phyloP scores from a whole-genome alignment of 768 basidiomycete species.

The Suillus clintonianus region DNA sequence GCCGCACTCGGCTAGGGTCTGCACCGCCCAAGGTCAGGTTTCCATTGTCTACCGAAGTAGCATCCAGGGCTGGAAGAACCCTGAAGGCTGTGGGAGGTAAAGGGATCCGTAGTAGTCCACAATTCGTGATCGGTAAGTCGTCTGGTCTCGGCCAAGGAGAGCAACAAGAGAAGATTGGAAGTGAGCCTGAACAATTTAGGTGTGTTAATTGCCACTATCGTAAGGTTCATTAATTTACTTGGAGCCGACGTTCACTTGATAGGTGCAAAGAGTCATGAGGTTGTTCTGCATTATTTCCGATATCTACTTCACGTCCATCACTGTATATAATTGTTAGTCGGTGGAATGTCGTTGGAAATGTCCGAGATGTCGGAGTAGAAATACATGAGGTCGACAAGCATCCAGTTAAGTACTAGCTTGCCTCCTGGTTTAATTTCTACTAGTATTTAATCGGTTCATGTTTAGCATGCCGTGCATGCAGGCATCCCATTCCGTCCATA shows the following conservation, averaged over 20 bases:
- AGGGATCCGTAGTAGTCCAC: background rate
- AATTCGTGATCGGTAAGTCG: background rate
- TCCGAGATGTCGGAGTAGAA: background rate
- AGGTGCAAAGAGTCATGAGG: background rate
- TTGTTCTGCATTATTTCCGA: slow-evolving; percentile 1
- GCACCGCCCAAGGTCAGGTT: slow-evolving; percentile 24
- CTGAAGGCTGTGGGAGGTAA: slow-evolving; percentile 9
- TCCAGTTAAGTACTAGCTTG: slow-evolving; percentile 1
- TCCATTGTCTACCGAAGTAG: slow-evolving; percentile 12
- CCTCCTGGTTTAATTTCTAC: background rate
- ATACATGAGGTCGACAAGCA: background rate
- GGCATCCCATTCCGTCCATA: background rate
- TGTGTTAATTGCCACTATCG: background rate
- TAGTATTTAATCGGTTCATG: background rate
- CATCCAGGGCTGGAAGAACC: slow-evolving; percentile 20
- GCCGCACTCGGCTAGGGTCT: slow-evolving; percentile 24
- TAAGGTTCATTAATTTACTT: background rate
- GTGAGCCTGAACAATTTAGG: background rate
- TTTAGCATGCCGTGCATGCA: background rate
- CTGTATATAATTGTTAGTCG: background rate
- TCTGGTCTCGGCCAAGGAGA: background rate
- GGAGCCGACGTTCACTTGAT: background rate
- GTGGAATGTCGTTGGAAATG: background rate
- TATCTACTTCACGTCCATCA: slow-evolving; percentile 3
- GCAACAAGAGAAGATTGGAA: background rate